Base-by-base conservation (phyloP, 2,329 filamentous ascomycete genomes). In the Trichoderma harzianum region DNA sequence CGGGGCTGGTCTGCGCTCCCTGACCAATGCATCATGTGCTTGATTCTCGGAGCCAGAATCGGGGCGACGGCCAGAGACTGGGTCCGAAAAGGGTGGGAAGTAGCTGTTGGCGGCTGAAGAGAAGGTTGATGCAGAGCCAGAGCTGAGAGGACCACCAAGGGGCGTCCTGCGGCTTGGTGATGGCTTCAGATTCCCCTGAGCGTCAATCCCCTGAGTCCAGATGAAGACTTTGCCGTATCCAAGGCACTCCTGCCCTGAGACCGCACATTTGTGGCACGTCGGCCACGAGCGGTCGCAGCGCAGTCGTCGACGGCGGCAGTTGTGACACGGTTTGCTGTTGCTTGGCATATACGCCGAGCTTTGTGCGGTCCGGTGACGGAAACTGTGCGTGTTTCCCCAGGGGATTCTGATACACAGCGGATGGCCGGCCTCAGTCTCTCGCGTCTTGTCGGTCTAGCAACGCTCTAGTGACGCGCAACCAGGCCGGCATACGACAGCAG, bases 211-310 rank as follows among this genome's bases (percentile, higher is more conserved):
- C 71, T 85, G 82, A 69, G 88, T 86, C 88, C 89, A 91, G 72
- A 88, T 84, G 74, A 90, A 86, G 61, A 90, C 79, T 76, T 86
- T 86, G 73, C 87, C 88, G 78, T 91, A 91, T 51, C 89, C 89
- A 73, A 89, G 85, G 81, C 89, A 91, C 75, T 87, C 83, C 77
- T 87, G 83, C 32, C 87, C 87, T 55, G 85, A 82, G 75, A 82
- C 83, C 69, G 82, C 79, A 78, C 89, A 91, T 81, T 90, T 91
- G 76, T 86, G 84, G 78, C 89, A 91, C 72, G 80, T 83, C 30
- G 89, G 89, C 64, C 86, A 80, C 39, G 88, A 90, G 72, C 86
- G 84, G 79, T 91, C 89, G 79, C 89, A 91, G 76, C 88, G 87
- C 78, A 88, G 84, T 75, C 89, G 72, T 73, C 69, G 72, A 60